Conservation (phyloP, 139 green algal species). For the Chlorella sp. region DNA sequence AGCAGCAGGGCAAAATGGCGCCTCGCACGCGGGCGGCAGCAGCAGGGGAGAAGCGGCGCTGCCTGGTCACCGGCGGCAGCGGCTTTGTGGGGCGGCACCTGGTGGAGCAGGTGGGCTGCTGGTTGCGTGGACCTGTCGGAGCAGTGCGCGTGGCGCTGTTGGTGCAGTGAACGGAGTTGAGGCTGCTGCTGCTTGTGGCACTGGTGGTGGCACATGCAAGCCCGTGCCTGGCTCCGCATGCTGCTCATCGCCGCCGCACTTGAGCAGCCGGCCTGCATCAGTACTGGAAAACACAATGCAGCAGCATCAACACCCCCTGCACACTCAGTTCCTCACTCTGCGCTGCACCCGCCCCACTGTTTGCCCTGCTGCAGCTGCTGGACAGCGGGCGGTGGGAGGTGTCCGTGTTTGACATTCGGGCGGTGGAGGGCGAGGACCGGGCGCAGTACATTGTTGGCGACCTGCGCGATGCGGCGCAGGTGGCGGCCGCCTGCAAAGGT, state of each 20-base stretch:
- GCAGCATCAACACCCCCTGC: no score
- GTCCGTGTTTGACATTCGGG: slow-evolving; percentile 81
- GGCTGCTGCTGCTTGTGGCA: not conserved
- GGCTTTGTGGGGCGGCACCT: slow-evolving; percentile 89
- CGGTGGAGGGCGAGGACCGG: slow-evolving; percentile 32
- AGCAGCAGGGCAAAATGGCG: not conserved
- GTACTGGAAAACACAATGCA: no score
- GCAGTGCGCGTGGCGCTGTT: no score
- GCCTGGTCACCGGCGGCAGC: slow-evolving; percentile 84
- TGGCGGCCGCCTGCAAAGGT: slow-evolving; percentile 54
- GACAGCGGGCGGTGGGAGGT: slow-evolving; percentile 70
- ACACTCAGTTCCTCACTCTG: not conserved
- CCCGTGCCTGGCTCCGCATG: no score
- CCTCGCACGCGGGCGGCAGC: not conserved
- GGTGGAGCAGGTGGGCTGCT: slow-evolving; percentile 65
- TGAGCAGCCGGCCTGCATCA: no score
- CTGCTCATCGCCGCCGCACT: no score
- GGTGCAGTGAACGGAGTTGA: no score
- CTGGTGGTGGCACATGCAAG: no score
- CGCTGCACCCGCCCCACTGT: not conserved
- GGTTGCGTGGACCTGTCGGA: no score
- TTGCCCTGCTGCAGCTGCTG: slow-evolving; percentile 70
- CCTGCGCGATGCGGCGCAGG: slow-evolving; percentile 62
- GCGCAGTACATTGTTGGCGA: slow-evolving; percentile 65
- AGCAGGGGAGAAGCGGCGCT: slow-evolving; percentile 26